Base-by-base conservation (phyloP, 2,329 filamentous ascomycete species). In the Hysterium pulicare region DNA sequence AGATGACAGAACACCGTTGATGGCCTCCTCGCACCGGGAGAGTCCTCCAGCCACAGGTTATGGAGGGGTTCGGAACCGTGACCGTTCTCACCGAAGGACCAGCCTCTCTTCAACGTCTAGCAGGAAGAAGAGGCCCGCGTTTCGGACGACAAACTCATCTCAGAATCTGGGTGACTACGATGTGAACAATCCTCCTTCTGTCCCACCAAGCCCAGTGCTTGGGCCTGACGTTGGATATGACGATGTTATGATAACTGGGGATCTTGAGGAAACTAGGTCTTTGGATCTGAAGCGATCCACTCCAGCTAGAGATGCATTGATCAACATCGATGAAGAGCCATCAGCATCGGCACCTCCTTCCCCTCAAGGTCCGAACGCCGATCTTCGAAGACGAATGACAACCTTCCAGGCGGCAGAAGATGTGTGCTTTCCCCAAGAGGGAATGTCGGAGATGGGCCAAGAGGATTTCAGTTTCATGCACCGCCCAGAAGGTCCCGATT, bases 351-450 rank as follows among this genome's bases (percentile, higher is more conserved):
- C 45, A 11, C 46, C 54, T 2, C 39, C 43, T 4, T 63, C 62
- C 11, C 62, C 63, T 16, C 52, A 54, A 26, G 45, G 35, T 5
- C 40, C 47, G 4, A 16, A 19, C 6, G 49, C 47, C 33, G 59
- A 60, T 4, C 53, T 66, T 37, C 54, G 55, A 11, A 57, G 65
- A 20, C 64, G 63, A 22, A 66, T 66, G 60, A 67, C 63, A 3
- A 37, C 37, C 10, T 51, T 84, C 10, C 76, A 83, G 9, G 87
- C 83, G 0, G 82, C 93, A 56, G 87, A 87, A 51, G 93, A 97
- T 68, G 90, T 97, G 1, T 96, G 93, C 70, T 96, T 95, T 57
- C 91, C 90, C 0, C 82, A 83, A 5, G 84, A 86, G 41, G 82
- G 76, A 4, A 76, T 90, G 67, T 93, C 88, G 0, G 89, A 94